Percentiles rank a stretch among this genome's conserved stretches.
Evolutionary conservation across 768 basidiomycete genomes (phyloP).

Genomic region (Mycena vitilis): DNA sequence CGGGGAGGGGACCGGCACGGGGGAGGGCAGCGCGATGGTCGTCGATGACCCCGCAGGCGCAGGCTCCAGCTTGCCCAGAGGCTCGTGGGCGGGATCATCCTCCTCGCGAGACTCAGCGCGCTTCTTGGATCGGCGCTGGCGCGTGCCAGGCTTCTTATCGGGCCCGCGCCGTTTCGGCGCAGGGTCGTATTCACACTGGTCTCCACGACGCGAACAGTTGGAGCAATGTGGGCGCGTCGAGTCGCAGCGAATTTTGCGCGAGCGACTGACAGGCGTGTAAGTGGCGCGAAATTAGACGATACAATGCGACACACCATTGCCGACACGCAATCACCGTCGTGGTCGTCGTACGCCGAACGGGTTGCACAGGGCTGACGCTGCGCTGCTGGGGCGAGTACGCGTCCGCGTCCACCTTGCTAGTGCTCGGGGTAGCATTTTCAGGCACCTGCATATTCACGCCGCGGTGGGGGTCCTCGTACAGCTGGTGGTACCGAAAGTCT

Average conservation of each 20-base stretch:
- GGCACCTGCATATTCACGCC: background rate
- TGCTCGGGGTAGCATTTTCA: background rate
- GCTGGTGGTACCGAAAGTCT: slow-evolving; percentile 19
- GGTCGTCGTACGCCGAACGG: slow-evolving; percentile 20
- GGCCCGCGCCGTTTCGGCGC: slow-evolving; percentile 68
- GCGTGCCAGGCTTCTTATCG: slow-evolving; percentile 68
- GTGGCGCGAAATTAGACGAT: background rate
- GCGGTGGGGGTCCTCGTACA: slow-evolving; percentile 14
- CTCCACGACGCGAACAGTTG: slow-evolving; percentile 63
- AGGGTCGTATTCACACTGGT: slow-evolving; percentile 64
- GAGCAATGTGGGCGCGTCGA: slow-evolving; percentile 66
- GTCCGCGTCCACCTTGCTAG: background rate
- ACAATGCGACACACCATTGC: slow-evolving; percentile 27
- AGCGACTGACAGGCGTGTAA: slow-evolving; percentile 51
- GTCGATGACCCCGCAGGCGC: background rate
- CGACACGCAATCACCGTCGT: slow-evolving; percentile 31
- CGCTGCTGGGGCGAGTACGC: background rate
- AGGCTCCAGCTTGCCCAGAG: background rate
- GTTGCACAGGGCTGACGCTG: slow-evolving; percentile 2
- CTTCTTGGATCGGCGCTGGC: slow-evolving; percentile 69
- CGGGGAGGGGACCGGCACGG: slow-evolving; percentile 2
- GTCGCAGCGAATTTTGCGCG: slow-evolving; percentile 70
- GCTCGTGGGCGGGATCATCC: background rate
- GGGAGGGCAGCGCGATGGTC: slow-evolving; percentile 18
- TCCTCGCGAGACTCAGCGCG: slow-evolving; percentile 56